A percentile compares a stretch with the other conserved stretches of the same genome.
phyloP scores from a whole-genome alignment of 345 rosid species.

The Xanthoceras sorbifolium region DNA sequence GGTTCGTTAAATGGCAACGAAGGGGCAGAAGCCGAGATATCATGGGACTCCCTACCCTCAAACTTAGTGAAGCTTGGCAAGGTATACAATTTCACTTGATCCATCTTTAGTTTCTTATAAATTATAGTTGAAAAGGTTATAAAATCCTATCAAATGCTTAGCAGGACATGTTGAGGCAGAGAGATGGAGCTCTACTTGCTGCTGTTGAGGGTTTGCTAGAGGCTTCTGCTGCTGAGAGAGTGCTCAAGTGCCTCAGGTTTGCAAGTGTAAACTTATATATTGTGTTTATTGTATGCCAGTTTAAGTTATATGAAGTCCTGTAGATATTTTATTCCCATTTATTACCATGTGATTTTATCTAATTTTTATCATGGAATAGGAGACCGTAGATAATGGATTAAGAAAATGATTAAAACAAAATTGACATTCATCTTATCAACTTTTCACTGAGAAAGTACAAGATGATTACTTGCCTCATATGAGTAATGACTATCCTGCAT shows the following conservation, averaged over 20 bases:
- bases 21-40: constrained; percentile 36
- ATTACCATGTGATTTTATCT: no score
- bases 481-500: no score
- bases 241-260: constrained; percentile 71
- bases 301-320: not conserved
- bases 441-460: no score
- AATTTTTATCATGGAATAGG: not conserved
- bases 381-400: not conserved
- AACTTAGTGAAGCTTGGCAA: constrained; percentile 56
- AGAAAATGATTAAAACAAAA: no score
- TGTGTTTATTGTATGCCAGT: not conserved
- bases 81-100: constrained; percentile 32
- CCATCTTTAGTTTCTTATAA: not conserved
- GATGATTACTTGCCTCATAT: no score
- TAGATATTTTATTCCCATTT: not conserved
- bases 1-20: constrained; percentile 21
- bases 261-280: not conserved
- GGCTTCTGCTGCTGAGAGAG: constrained; percentile 65
- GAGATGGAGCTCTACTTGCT: constrained; percentile 55
- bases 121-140: not conserved
- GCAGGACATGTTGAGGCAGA: constrained; percentile 58
- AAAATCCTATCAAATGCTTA: not conserved
- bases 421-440: no score
- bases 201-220: constrained; percentile 65
- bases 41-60: constrained; percentile 62